Percentiles rank a stretch among this genome's conserved stretches.
Evolutionary conservation across 306 rosid genomes (phyloP).

Genomic region (Malus asiatica): DNA sequence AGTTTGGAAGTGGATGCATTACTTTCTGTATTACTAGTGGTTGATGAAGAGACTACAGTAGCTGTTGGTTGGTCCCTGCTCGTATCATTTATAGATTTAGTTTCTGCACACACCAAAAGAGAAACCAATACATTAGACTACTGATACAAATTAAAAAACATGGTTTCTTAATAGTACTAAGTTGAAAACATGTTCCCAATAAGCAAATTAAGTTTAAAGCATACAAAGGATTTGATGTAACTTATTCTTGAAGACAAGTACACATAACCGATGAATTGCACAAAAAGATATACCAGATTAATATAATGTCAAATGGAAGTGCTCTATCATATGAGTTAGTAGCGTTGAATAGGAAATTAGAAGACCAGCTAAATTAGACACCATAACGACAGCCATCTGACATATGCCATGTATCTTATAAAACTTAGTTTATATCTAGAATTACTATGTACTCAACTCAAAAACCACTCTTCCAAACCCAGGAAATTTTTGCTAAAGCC

Average conservation of each 20-base stretch:
- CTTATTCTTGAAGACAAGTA: background rate
- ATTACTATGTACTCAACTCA: background rate
- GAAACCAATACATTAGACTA: constrained; percentile 3
- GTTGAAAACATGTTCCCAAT: background rate
- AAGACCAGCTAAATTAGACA: background rate
- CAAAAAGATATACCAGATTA: background rate
- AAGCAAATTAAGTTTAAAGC: background rate
- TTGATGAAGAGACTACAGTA: constrained; percentile 62
- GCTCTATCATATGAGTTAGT: background rate
- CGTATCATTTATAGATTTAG: constrained; percentile 64
- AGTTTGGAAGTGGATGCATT: constrained; percentile 78
- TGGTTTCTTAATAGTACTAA: background rate
- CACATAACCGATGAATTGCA: background rate
- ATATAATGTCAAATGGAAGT: background rate
- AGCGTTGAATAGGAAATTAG: background rate
- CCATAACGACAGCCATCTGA: background rate
- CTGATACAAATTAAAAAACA: constrained; percentile 1
- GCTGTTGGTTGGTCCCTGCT: constrained; percentile 74
- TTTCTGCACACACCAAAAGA: constrained; percentile 38
- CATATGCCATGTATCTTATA: background rate
- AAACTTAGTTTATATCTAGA: background rate
- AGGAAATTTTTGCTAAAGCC: background rate
- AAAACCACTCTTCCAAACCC: background rate
- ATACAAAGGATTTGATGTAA: background rate
- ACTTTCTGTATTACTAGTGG: constrained; percentile 87